Percentiles rank a stretch among this genome's conserved stretches.
Conservation (phyloP, 768 basidiomycete species). For the Symmetrospora coprosmae region DNA sequence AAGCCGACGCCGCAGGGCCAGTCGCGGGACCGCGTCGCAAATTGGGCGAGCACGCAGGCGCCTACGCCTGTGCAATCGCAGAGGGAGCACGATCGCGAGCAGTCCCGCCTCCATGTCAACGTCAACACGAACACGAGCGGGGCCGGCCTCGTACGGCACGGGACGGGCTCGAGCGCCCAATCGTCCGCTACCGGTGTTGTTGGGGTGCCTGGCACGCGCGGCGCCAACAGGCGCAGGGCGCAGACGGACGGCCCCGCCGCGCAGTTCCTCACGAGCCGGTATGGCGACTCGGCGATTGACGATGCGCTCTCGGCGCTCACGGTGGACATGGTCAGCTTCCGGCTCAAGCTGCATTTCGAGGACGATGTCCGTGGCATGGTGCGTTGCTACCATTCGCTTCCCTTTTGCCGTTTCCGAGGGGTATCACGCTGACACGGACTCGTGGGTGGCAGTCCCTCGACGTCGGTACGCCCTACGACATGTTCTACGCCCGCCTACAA, state of each 20-base stretch:
- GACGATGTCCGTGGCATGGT: slow-evolving; percentile 25
- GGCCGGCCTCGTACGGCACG: neutral
- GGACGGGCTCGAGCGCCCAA: neutral
- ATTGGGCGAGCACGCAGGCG: slow-evolving; percentile 19
- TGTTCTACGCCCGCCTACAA: slow-evolving; percentile 21
- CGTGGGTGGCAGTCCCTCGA: slow-evolving; percentile 20
- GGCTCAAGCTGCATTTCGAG: slow-evolving; percentile 25
- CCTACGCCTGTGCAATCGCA: no score
- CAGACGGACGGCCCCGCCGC: neutral
- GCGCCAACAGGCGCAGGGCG: neutral
- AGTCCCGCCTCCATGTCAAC: no score
- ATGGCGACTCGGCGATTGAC: neutral
- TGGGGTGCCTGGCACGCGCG: neutral
- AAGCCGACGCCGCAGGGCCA: slow-evolving; percentile 11
- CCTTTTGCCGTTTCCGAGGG: neutral
- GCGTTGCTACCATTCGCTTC: neutral
- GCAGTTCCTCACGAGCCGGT: neutral
- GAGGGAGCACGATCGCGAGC: no score
- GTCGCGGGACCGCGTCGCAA: slow-evolving; percentile 24
- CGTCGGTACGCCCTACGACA: neutral
- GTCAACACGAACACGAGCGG: no score
- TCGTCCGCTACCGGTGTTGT: neutral
- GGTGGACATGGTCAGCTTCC: slow-evolving; percentile 12
- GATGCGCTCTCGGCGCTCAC: neutral
- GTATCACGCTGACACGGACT: no score